Conservation (phyloP, 2,329 filamentous ascomycete species). For the Fusarium duplospermum region DNA sequence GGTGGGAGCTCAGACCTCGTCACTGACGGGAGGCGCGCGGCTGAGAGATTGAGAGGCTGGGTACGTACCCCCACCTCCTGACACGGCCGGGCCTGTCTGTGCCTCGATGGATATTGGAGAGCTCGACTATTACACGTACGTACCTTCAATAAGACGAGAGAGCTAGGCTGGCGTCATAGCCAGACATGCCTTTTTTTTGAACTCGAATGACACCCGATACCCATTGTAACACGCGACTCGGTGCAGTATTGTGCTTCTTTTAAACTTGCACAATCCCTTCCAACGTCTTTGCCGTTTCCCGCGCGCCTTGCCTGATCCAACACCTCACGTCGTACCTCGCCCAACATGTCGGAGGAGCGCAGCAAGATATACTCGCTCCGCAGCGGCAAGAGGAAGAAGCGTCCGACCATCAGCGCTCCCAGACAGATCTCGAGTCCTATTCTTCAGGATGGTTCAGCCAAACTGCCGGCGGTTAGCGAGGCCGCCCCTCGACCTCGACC, state of each 20-base stretch:
- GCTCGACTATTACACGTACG: conserved; percentile 28
- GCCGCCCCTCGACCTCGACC: conserved; percentile 53
- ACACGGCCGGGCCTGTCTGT: conserved; percentile 5
- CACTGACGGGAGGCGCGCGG: neutral
- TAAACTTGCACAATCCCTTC: neutral
- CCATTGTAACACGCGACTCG: neutral
- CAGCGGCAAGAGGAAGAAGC: conserved; percentile 70
- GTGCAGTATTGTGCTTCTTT: neutral
- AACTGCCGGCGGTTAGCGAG: conserved; percentile 39
- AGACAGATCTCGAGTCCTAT: conserved; percentile 73
- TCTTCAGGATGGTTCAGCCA: conserved; percentile 59
- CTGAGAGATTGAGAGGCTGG: conserved; percentile 21
- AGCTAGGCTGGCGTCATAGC: conserved; percentile 35
- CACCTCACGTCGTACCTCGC: conserved; percentile 7
- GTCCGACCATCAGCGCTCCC: conserved; percentile 72
- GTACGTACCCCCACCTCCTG: conserved; percentile 41
- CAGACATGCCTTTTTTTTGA: conserved; percentile 12
- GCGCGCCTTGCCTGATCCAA: neutral
- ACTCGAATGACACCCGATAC: conserved; percentile 11
- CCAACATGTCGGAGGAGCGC: conserved; percentile 70
- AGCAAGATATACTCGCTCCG: conserved; percentile 70
- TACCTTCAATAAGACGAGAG: conserved; percentile 23
- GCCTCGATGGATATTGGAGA: conserved; percentile 3
- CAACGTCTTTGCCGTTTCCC: neutral
- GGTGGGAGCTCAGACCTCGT: neutral